Percentiles rank a stretch among this genome's conserved stretches.
These are phyloP conservation scores for Calonectria pauciramosa DNA, from an alignment of 2,329 filamentous ascomycete species.

Conservation along the genomic window DNA sequence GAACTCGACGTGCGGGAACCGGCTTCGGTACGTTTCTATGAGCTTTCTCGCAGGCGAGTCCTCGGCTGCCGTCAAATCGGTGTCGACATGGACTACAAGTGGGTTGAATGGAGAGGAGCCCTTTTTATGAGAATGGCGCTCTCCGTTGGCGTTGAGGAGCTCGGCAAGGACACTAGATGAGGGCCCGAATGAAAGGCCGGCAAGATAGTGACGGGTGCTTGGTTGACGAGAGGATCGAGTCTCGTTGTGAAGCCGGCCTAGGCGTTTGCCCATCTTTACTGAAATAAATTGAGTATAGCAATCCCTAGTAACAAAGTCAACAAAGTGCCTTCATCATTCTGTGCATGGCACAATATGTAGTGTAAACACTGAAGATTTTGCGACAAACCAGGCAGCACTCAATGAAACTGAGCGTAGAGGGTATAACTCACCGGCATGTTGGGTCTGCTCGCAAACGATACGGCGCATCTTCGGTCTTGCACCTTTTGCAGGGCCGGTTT, in stretches of 20 bases:
- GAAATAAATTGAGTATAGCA: conserved; percentile 86
- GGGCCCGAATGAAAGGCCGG: conserved; percentile 86
- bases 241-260: conserved; percentile 65
- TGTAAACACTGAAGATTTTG: too few relatives aligned
- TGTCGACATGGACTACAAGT: conserved; percentile 69
- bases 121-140: conserved; percentile 74
- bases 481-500: conserved; percentile 49
- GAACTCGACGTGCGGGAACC: conserved; percentile 78
- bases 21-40: conserved; percentile 65
- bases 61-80: conserved; percentile 48
- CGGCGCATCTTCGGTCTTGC: conserved; percentile 48
- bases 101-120: conserved; percentile 78
- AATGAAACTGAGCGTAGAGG: neutral
- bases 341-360: neutral
- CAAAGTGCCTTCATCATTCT: neutral
- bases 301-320: conserved; percentile 42
- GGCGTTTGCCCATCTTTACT: conserved; percentile 84
- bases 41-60: conserved; percentile 58
- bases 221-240: conserved; percentile 53
- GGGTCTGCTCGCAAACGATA: conserved; percentile 49
- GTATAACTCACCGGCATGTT: conserved; percentile 48
- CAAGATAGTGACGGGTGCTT: conserved; percentile 66
- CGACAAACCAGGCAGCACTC: conserved; percentile 6
- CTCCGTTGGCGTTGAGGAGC: conserved; percentile 78
- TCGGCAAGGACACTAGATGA: conserved; percentile 85